Conservation (phyloP, 129 eudicot species). For the Flaveria robusta region DNA sequence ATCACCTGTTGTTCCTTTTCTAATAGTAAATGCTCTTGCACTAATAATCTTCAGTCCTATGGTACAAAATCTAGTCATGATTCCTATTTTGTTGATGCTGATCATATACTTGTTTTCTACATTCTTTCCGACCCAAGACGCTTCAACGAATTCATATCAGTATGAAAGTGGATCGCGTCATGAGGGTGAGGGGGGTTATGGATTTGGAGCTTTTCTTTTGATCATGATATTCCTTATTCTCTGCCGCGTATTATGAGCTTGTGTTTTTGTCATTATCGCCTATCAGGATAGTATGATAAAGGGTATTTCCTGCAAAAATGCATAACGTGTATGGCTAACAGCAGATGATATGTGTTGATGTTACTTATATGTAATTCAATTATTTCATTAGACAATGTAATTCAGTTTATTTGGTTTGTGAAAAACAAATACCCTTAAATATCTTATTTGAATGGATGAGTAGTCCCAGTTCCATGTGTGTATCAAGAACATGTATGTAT, state of each 20-base stretch:
- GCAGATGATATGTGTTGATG: not conserved
- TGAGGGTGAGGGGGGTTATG: conserved; percentile 45
- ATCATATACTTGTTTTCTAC: conserved; percentile 41
- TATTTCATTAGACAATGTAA: not conserved
- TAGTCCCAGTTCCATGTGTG: too few relatives aligned
- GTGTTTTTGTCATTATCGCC: not conserved
- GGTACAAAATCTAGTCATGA: conserved; percentile 35
- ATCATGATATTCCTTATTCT: conserved; percentile 48
- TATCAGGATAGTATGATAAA: not conserved
- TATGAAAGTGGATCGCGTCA: conserved; percentile 30
- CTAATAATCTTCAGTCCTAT: conserved; percentile 41
- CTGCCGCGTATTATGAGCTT: conserved; percentile 20
- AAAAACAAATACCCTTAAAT: too few relatives aligned
- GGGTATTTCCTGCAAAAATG: not conserved
- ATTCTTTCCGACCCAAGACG: conserved; percentile 28
- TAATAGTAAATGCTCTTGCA: conserved; percentile 51
- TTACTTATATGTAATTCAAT: not conserved
- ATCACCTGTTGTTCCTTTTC: conserved; percentile 53
- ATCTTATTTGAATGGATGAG: too few relatives aligned
- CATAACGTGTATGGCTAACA: not conserved
- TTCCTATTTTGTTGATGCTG: conserved; percentile 37
- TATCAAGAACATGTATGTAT: too few relatives aligned
- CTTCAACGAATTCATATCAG: not conserved
- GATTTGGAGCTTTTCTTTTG: conserved; percentile 48
- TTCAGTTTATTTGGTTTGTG: not conserved